Evolutionary conservation across 2,329 filamentous ascomycete genomes (phyloP), one percentile per base, ranked within the genome.

Genomic region (Botrytis porri): DNA sequence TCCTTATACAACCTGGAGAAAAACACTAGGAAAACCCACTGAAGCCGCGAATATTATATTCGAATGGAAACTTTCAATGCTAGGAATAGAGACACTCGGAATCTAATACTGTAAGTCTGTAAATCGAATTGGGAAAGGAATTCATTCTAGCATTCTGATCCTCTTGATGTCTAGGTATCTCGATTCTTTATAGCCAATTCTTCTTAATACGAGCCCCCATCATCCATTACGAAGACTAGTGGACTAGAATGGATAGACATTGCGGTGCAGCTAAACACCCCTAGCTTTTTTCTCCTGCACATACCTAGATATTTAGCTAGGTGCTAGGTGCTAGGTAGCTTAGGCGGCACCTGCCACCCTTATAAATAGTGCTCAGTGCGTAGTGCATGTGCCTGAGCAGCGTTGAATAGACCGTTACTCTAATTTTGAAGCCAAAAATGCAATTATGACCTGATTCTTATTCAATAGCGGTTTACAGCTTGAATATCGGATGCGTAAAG

Each of bases 381-480:
- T n/a, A 20, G 35, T 35, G 32, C 7, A 41, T 39, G 60, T 62
- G 60, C 25, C 59, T 62, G 37, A 62, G 18, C 25, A 29, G 39
- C 39, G 61, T 64, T 64, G n/a, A 64, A 45, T 32, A 32, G n/a
- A 45, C 62, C 62, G 62, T 51, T 66, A 66, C 64, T 5, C 64
- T 29, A 66, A 54, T 37, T 51, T 32, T 43, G 39, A n/a, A 32
- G 39, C 3, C n/a, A 20, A 45, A n/a, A 25, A 66, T 51, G 45
- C 32, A 66, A 54, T 10, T n/a, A 54, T 66, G 64, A 66, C 48
- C 14, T 20, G 63, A 51, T 51, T n/a, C 32, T 37, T 14, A 25
- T 20, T 39, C 20, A 25, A 25, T 39, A 39, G 22, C 22, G 35
- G n/a, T 4, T 41, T 12, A 62, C 41, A 22, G 25, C 25, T n/a